phyloP scores from a whole-genome alignment of 768 basidiomycete genomes.

The Russula emetica region DNA sequence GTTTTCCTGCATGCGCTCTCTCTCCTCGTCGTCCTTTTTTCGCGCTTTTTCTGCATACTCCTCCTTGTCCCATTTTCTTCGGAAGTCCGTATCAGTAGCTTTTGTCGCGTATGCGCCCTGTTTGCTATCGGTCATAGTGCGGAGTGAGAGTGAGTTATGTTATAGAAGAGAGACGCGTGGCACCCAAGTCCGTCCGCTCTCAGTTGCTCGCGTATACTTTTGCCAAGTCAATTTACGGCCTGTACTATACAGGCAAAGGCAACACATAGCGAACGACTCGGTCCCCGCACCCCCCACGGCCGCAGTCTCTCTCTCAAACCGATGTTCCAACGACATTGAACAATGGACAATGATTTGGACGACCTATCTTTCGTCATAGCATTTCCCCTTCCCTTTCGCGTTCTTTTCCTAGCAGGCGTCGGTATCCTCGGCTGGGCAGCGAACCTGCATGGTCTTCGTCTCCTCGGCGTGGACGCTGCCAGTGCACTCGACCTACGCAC shows the following conservation, averaged over 20 bases:
- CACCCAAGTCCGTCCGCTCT: background rate
- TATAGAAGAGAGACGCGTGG: too few relatives aligned
- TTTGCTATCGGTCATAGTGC: slow-evolving; percentile 27
- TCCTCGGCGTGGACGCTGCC: slow-evolving; percentile 68
- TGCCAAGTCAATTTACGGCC: too few relatives aligned
- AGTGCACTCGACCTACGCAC: slow-evolving; percentile 58
- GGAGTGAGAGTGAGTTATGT: background rate
- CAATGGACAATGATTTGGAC: slow-evolving; percentile 32
- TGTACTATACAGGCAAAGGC: too few relatives aligned
- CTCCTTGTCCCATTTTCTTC: slow-evolving; percentile 48
- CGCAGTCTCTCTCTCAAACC: background rate
- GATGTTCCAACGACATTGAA: slow-evolving; percentile 4
- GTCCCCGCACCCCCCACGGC: too few relatives aligned
- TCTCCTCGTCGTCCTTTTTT: slow-evolving; percentile 39
- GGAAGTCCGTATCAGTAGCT: slow-evolving; percentile 30
- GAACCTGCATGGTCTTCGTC: slow-evolving; percentile 81
- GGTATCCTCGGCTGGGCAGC: slow-evolving; percentile 90
- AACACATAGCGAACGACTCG: too few relatives aligned
- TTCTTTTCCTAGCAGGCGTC: slow-evolving; percentile 69
- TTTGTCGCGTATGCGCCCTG: slow-evolving; percentile 28
- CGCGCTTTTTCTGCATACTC: slow-evolving; percentile 42
- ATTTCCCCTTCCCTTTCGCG: slow-evolving; percentile 92
- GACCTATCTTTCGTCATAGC: slow-evolving; percentile 49
- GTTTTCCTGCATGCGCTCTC: slow-evolving; percentile 37
- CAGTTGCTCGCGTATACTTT: background rate